Evolutionary conservation across 2,329 filamentous ascomycete genomes (phyloP).

Genomic region (Colletotrichum plurivorum): DNA sequence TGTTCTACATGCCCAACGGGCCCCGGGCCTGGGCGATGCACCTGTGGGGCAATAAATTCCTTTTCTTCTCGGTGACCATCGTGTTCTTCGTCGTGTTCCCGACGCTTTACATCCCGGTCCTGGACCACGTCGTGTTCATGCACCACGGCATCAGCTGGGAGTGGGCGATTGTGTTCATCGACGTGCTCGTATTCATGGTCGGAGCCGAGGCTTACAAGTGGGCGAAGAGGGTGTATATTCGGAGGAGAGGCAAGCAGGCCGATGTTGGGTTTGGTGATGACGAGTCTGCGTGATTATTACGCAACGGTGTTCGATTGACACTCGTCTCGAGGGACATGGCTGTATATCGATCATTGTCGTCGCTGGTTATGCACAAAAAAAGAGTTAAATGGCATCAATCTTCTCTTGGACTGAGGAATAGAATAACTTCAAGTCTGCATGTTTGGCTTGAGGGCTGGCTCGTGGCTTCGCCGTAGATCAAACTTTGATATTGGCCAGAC

Average conservation of each 20-base stretch:
- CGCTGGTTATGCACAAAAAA: no score
- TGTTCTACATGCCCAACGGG: conserved; percentile 81
- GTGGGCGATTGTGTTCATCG: conserved; percentile 67
- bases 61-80: conserved; percentile 73
- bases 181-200: conserved; percentile 67
- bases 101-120: conserved; percentile 70
- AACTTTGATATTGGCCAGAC: no score
- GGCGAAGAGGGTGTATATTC: conserved; percentile 71
- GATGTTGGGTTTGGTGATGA: conserved; percentile 13
- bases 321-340: no score
- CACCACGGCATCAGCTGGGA: conserved; percentile 74
- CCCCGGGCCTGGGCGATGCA: conserved; percentile 77
- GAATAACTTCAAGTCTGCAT: no score
- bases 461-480: no score
- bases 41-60: conserved; percentile 80
- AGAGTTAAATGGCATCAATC: no score
- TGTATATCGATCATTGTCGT: no score
- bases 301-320: no score
- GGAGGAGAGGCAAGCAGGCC: conserved; percentile 44
- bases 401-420: no score
- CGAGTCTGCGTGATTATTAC: background rate
- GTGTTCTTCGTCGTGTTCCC: conserved; percentile 66
- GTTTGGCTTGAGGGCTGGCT: no score
- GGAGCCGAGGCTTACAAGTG: conserved; percentile 79
- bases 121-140: conserved; percentile 72